A percentile compares a stretch with the other conserved stretches of the same genome.
These are phyloP conservation scores for Trametes meyenii DNA, from an alignment of 768 basidiomycete genomes.

Conservation along the genomic window DNA sequence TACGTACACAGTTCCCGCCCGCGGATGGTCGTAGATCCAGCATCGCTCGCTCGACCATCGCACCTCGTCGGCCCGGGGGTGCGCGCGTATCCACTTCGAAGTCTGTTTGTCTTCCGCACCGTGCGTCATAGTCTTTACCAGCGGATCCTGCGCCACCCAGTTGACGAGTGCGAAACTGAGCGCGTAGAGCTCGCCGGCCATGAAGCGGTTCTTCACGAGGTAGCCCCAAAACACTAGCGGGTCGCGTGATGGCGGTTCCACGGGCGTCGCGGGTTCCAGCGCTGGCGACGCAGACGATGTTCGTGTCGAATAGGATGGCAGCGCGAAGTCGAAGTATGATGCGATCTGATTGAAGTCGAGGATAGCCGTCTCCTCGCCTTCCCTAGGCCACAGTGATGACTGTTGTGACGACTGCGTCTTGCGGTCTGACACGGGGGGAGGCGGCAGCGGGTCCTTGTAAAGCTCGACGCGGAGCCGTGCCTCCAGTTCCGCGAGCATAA, in stretches of 20 bases:
- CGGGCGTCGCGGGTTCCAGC: too few relatives aligned
- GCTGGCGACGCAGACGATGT: not conserved
- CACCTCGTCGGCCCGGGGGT: constrained; percentile 77
- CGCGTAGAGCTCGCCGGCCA: constrained; percentile 94
- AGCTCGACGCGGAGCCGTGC: constrained; percentile 82
- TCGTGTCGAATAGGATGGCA: constrained; percentile 3
- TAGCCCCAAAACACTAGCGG: constrained; percentile 89
- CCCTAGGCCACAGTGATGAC: not conserved
- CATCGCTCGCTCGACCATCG: constrained; percentile 92
- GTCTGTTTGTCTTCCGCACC: constrained; percentile 95
- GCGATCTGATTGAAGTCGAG: constrained; percentile 11
- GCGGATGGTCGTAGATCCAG: constrained; percentile 98
- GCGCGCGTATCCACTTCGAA: constrained; percentile 87
- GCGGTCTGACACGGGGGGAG: constrained; percentile 4
- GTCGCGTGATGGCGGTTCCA: constrained; percentile 40
- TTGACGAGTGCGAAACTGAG: constrained; percentile 86
- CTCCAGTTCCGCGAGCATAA: constrained; percentile 94
- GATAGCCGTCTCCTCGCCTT: constrained; percentile 2
- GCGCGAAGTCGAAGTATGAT: constrained; percentile 1
- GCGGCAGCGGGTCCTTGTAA: constrained; percentile 39
- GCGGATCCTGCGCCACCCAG: constrained; percentile 80
- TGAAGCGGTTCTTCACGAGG: constrained; percentile 89
- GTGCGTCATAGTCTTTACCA: constrained; percentile 62
- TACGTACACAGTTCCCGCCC: constrained; percentile 87
- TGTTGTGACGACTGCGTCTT: constrained; percentile 4